Evolutionary conservation across 202 grass and related monocot species (phyloP), one percentile per base, ranked within the genome.

Genomic region (Carex arenaria): DNA sequence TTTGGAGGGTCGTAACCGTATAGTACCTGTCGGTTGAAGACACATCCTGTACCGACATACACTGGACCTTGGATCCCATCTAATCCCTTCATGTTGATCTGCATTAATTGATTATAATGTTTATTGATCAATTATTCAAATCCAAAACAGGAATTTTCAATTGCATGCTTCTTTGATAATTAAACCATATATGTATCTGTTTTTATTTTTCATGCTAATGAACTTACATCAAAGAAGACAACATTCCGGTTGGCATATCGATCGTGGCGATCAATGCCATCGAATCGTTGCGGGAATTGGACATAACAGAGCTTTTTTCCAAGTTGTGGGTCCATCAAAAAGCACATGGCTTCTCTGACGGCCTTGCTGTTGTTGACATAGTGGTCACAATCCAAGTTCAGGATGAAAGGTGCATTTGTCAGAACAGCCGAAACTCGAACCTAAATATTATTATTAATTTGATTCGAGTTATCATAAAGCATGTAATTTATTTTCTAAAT

Each of bases 341-440:
- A 97, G 87, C 94, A 97, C 94, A 97, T 97, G 66, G 94, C 94
- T 89, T 97, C 94, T 13, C 94, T 86, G 30, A 91, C 89, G 10
- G 94, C 92, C 89, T 93, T 97, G 92, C 94, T 97, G 87, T 97
- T 93, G 89, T 97, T 97, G 61, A 97, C 61, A 87, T 97, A 97
- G 89, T 97, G 94, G 80, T 97, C 94, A 75, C 94, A 97, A 80
- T 97, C 94, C 64, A 97, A 86, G 86, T 97, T 97, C 74, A 97
- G 87, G 61, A 97, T 83, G 89, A 91, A 97, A 0, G 94, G 94
- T 63, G 92, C 92, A 82, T 97, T 97, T 30, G 94, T 91, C 45
- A 97, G 92, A 79, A 97, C 94, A 5, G 94, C 92, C 22, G 94
- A 97, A 14, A 94, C 94, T 63, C 94, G 92, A 61, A 89, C 87